These are phyloP conservation scores for Tillandsia fasciculata DNA, from an alignment of 176 grass and related monocot genomes.

Conservation along the genomic window DNA sequence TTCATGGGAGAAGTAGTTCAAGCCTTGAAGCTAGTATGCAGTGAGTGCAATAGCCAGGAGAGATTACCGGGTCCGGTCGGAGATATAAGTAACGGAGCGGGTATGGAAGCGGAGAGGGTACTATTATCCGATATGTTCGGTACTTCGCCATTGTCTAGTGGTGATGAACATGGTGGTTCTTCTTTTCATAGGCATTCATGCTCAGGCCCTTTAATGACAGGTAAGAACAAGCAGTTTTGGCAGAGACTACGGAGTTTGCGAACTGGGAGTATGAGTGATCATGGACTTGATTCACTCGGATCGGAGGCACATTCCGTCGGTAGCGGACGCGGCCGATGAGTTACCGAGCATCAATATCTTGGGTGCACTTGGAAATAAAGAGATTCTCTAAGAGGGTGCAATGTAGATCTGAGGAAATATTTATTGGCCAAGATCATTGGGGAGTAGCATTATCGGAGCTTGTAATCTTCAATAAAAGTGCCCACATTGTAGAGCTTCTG, in stretches of 20 bases:
- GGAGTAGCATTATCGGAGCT: too few species aligned
- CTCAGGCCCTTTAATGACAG: constrained; percentile 58
- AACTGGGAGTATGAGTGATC: constrained; percentile 83
- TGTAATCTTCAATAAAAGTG: too few species aligned
- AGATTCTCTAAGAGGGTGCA: constrained; percentile 3
- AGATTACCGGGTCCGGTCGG: constrained; percentile 28
- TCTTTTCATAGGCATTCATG: constrained; percentile 67
- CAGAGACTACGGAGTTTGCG: constrained; percentile 55
- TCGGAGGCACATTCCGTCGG: constrained; percentile 39
- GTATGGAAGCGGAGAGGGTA: constrained; percentile 73
- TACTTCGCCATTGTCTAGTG: constrained; percentile 37
- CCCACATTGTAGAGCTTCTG: too few species aligned
- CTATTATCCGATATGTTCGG: constrained; percentile 68
- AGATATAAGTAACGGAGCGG: constrained; percentile 26
- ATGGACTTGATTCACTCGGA: constrained; percentile 41
- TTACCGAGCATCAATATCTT: not conserved
- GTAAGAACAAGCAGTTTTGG: constrained; percentile 69
- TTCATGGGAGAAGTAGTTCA: constrained; percentile 96
- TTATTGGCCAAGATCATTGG: too few species aligned
- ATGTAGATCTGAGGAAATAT: too few species aligned
- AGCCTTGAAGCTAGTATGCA: constrained; percentile 85
- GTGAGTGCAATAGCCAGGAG: constrained; percentile 53
- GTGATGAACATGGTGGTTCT: constrained; percentile 18
- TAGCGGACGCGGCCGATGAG: constrained; percentile 26
- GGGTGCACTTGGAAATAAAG: constrained; percentile 25